Evolutionary conservation across 1,284 basidiomycete genomes (phyloP).

Genomic region (Ceratobasidium sp.): DNA sequence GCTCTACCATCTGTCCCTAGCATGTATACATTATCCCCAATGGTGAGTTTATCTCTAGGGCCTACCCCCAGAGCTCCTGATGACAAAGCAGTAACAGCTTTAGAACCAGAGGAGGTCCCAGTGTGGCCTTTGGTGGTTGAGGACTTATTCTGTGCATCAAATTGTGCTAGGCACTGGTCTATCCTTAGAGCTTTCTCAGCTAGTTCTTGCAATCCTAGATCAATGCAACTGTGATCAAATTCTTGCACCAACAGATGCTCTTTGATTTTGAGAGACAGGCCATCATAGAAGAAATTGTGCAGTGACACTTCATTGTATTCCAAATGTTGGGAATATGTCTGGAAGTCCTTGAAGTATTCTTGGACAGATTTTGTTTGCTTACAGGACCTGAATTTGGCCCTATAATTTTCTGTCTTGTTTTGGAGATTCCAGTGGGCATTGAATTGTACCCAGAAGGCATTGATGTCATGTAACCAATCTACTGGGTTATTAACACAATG

Average conservation of each 20-base stretch:
- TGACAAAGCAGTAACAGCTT: too few relatives aligned
- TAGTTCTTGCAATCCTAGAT: too few relatives aligned
- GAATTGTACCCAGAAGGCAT: slow-evolving; percentile 11
- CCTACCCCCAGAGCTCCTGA: too few relatives aligned
- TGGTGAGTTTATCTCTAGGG: too few relatives aligned
- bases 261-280: too few relatives aligned
- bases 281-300: neutral
- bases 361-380: slow-evolving; percentile 1
- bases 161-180: too few relatives aligned
- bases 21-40: too few relatives aligned
- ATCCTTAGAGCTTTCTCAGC: too few relatives aligned
- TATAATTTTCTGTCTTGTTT: slow-evolving; percentile 1
- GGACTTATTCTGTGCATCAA: too few relatives aligned
- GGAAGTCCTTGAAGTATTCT: slow-evolving; percentile 19
- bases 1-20: too few relatives aligned
- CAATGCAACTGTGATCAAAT: neutral
- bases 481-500: neutral
- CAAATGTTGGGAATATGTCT: slow-evolving; percentile 12
- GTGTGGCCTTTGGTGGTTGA: too few relatives aligned
- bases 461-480: neutral
- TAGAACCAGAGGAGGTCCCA: too few relatives aligned
- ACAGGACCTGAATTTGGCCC: slow-evolving; percentile 8
- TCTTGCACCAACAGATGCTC: neutral
- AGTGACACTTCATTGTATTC: neutral
- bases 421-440: neutral